These are phyloP conservation scores for Sporobolomyces roseus DNA, from an alignment of 768 basidiomycete genomes.

Conservation along the genomic window DNA sequence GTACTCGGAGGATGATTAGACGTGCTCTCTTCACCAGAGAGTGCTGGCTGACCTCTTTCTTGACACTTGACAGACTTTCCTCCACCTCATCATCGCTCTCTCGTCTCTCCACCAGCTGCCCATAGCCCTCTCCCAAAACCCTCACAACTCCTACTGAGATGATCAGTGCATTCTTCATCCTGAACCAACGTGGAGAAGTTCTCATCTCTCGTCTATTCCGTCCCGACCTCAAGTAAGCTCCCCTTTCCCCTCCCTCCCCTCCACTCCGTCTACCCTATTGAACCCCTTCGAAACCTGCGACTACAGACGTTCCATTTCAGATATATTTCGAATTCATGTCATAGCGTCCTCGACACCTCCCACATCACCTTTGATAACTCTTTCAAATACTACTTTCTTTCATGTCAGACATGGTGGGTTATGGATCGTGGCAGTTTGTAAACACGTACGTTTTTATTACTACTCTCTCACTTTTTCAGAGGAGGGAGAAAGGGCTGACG, in stretches of 20 bases:
- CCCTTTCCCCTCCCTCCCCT: slow-evolving; percentile 1
- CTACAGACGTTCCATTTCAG: slow-evolving; percentile 44
- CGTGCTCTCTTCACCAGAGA: too few relatives aligned
- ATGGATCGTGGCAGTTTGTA: slow-evolving; percentile 59
- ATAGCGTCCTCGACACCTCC: slow-evolving; percentile 70
- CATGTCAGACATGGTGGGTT: slow-evolving; percentile 94
- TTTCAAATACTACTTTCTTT: slow-evolving; percentile 98
- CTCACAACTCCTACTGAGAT: background rate
- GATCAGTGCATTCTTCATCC: slow-evolving; percentile 63
- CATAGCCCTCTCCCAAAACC: background rate
- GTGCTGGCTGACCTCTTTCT: too few relatives aligned
- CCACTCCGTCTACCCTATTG: too few relatives aligned
- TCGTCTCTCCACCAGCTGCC: too few relatives aligned
- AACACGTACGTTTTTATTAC: slow-evolving; percentile 29
- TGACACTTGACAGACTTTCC: too few relatives aligned
- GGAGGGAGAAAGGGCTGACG: too few relatives aligned
- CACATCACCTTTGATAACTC: slow-evolving; percentile 94
- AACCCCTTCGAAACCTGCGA: too few relatives aligned
- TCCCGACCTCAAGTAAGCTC: slow-evolving; percentile 85
- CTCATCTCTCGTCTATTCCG: slow-evolving; percentile 94
- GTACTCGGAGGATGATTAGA: too few relatives aligned
- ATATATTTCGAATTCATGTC: slow-evolving; percentile 92
- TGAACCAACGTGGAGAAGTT: slow-evolving; percentile 99
- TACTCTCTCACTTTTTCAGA: too few relatives aligned
- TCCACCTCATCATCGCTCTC: background rate